Percentiles rank a stretch among this genome's conserved stretches.
Evolutionary conservation across 768 basidiomycete species (phyloP).

Genomic region (Paxillus ammoniavirescens): DNA sequence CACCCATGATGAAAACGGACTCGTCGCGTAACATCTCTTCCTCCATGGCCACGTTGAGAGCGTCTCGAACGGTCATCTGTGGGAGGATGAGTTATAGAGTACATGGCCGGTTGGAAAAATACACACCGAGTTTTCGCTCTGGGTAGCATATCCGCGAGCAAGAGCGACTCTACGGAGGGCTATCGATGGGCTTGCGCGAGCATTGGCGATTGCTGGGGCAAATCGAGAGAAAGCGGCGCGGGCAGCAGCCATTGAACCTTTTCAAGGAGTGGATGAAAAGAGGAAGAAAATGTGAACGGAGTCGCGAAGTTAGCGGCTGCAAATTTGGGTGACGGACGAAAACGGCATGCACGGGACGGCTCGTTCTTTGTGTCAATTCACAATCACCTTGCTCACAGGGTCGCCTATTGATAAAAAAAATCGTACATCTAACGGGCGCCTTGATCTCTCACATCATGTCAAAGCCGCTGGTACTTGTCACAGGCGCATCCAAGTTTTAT

Average conservation of each 20-base stretch:
- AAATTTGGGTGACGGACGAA: constrained; percentile 24
- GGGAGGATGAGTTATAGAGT: constrained; percentile 16
- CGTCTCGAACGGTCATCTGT: constrained; percentile 98
- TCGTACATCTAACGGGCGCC: neutral
- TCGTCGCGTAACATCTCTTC: constrained; percentile 99
- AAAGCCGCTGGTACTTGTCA: constrained; percentile 69
- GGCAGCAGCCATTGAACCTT: constrained; percentile 50
- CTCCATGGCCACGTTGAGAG: constrained; percentile 97
- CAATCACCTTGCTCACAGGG: too few species aligned
- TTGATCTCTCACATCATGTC: constrained; percentile 15
- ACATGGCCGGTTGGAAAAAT: constrained; percentile 12
- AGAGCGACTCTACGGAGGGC: constrained; percentile 42
- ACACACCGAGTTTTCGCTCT: constrained; percentile 49
- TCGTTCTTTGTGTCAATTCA: too few species aligned
- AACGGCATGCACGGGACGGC: constrained; percentile 9
- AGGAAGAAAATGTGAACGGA: constrained; percentile 13
- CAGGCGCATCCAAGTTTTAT: constrained; percentile 78
- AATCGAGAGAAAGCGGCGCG: constrained; percentile 66
- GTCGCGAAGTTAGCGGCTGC: constrained; percentile 9
- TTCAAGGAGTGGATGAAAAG: constrained; percentile 27
- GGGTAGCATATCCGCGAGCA: constrained; percentile 65
- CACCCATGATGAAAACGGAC: constrained; percentile 91
- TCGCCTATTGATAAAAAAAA: neutral
- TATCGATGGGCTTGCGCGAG: constrained; percentile 43
- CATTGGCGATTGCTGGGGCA: constrained; percentile 43